Evolutionary conservation across 257 asterid species (phyloP), one percentile per base, ranked within the genome.

Genomic region (Solanum dulcamara): DNA sequence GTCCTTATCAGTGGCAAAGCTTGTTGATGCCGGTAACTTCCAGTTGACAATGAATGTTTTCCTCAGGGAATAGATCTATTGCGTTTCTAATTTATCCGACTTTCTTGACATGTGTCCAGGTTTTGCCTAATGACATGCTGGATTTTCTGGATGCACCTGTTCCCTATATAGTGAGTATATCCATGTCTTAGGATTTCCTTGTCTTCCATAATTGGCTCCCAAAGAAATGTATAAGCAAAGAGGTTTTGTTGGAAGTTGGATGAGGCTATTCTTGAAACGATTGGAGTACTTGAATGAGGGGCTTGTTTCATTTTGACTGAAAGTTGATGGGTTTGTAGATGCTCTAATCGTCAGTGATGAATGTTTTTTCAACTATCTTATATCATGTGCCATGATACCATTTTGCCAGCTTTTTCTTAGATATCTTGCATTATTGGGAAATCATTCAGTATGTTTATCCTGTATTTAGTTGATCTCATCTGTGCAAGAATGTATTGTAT

Each of bases 1-100:
- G 99, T 75, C 99, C 99, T 81, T 97, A 92, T 88, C 98, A 92
- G 90, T 97, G 99, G 99, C 99, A 97, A 90, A 97, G 99, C 94
- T 92, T 91, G 89, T 88, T 97, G 79, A 93, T 95, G 99, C 99
- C 99, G 83, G 99, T 97, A 97, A 71, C 83, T 85, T 67, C 13
- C 84, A 85, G 84, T 88, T 82, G 7, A 7, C 53, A 30, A 70
- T 30, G 59, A 44, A 68, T 50, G 37, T 33, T 30, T 71, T 85
- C 83, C 84, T 26, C 35, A 77, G 37, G 40, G 37, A 28, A 46
- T 18, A 48, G 42, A 79, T 48, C 83, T 48, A 79, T 50, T 77
- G 75, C 72, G 37, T 74, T 88, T 86, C 64, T 57, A 62, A 71
- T 53, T 46, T 80, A 40, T 15, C 89, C 30, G 55, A 60, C 57